These are phyloP conservation scores for Pseudogymnoascus sp. DNA, from an alignment of 2,329 filamentous ascomycete genomes.

Conservation along the genomic window DNA sequence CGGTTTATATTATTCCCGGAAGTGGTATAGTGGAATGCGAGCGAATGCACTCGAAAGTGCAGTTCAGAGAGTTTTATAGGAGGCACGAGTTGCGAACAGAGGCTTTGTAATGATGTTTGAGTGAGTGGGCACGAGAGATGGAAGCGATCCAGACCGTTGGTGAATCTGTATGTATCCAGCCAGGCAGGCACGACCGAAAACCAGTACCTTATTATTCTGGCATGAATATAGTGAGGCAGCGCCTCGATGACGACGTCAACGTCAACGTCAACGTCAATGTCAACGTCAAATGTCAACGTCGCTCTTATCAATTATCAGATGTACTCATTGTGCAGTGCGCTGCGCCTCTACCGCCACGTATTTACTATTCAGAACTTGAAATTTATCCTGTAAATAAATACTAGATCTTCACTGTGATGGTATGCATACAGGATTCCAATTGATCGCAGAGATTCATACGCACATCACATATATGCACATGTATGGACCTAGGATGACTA, in stretches of 20 bases:
- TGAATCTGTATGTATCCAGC: conserved; percentile 1
- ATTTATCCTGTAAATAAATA: neutral
- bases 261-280: neutral
- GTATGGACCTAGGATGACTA: neutral
- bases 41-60: neutral
- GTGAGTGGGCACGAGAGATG: neutral
- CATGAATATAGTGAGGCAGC: conserved; percentile 1
- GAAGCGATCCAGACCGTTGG: neutral
- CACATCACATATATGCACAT: neutral
- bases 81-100: neutral
- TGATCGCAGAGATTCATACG: neutral
- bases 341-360: neutral
- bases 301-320: conserved; percentile 1
- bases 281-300: neutral
- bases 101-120: conserved; percentile 2
- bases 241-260: neutral
- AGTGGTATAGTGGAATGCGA: neutral
- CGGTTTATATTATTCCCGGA: neutral
- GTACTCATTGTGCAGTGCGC: neutral
- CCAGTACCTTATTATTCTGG: conserved; percentile 1
- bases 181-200: neutral
- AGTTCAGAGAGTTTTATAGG: neutral
- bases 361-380: neutral
- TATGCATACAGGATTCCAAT: neutral
- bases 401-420: neutral